A percentile compares a stretch with the other conserved stretches of the same genome.
Conservation (phyloP, 1,284 basidiomycete genomes). For the Gastroboletus turbinatus region DNA sequence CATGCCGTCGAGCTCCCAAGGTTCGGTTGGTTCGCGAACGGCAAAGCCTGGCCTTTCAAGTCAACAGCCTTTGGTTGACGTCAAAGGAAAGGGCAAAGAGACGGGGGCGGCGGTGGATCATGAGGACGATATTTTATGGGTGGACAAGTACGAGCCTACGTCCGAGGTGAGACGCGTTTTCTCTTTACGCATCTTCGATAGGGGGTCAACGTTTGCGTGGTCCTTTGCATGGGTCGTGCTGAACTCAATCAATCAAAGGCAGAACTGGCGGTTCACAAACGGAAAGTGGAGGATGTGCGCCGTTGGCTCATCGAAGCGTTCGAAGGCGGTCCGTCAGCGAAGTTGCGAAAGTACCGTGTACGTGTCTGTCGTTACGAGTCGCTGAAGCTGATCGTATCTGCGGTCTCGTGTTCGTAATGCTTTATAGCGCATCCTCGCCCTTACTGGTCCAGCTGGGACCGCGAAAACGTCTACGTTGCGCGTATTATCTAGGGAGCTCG, state of each 20-base stretch:
- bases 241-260: slow-evolving; percentile 41
- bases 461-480: slow-evolving; percentile 88
- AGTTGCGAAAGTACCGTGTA: slow-evolving; percentile 77
- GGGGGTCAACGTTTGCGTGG: neutral
- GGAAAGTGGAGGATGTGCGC: slow-evolving; percentile 83
- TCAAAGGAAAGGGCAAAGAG: slow-evolving; percentile 51
- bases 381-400: neutral
- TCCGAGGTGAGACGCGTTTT: slow-evolving; percentile 51
- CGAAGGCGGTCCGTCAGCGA: slow-evolving; percentile 62
- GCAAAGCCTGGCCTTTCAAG: slow-evolving; percentile 1
- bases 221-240: neutral
- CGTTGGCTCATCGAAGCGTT: slow-evolving; percentile 87
- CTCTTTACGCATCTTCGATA: neutral
- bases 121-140: slow-evolving; percentile 63
- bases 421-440: slow-evolving; percentile 72
- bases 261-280: slow-evolving; percentile 86
- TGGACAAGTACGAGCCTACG: slow-evolving; percentile 72
- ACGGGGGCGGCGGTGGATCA: neutral
- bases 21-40: neutral
- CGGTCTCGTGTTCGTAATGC: neutral
- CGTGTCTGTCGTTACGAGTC: slow-evolving; percentile 20
- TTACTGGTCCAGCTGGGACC: slow-evolving; percentile 89
- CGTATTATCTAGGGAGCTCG: slow-evolving; percentile 74
- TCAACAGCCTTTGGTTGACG: slow-evolving; percentile 17
- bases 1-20: slow-evolving; percentile 13